Evolutionary conservation across 2,329 filamentous ascomycete genomes (phyloP).

Genomic region (Calonectria honghensis): DNA sequence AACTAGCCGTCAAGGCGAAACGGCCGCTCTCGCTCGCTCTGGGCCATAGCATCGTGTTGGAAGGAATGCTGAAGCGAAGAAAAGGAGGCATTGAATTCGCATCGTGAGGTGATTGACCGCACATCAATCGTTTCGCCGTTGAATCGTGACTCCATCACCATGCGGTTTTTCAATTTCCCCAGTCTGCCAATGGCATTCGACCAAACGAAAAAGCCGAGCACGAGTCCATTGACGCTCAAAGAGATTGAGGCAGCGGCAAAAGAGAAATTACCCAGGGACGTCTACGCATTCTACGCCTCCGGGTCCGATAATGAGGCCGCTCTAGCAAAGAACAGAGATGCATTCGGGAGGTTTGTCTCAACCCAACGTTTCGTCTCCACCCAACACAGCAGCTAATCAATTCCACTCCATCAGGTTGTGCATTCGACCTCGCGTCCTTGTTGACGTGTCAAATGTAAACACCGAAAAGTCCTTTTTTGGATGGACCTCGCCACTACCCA

Average conservation of each 20-base stretch:
- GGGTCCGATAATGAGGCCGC: constrained; percentile 10
- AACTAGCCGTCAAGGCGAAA: neutral
- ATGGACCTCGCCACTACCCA: constrained; percentile 3
- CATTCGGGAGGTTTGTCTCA: neutral
- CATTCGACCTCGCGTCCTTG: constrained; percentile 8
- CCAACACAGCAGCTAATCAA: neutral
- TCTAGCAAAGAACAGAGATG: constrained; percentile 14
- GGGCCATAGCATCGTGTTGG: neutral
- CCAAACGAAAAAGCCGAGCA: neutral
- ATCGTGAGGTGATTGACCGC: neutral
- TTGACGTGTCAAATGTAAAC: constrained; percentile 2
- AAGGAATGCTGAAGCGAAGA: neutral
- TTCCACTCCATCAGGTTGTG: neutral
- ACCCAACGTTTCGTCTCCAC: accelerated
- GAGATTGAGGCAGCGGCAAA: constrained; percentile 3
- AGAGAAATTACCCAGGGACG: neutral
- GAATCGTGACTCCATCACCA: neutral
- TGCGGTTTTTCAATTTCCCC: neutral
- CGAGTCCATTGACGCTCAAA: constrained; percentile 5
- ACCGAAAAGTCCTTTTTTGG: neutral
- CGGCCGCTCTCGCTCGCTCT: neutral
- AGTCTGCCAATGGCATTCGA: neutral
- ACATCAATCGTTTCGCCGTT: neutral
- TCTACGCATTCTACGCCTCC: constrained; percentile 1
- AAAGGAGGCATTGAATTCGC: neutral